Conservation (phyloP, 1,139 yeast species). For the Pichia sp. region DNA sequence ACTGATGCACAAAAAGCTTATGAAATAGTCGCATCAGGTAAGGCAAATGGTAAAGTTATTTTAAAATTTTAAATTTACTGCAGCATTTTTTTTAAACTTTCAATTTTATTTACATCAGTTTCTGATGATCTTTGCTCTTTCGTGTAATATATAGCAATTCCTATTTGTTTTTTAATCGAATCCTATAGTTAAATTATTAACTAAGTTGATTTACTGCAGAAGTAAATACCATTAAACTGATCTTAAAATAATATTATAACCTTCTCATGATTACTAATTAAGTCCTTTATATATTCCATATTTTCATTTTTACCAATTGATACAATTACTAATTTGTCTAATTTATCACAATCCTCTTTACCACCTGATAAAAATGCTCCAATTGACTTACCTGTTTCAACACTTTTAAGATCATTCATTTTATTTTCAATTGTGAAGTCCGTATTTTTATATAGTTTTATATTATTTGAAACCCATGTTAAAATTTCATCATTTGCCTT, state of each 20-base stretch:
- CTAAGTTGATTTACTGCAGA: neutral
- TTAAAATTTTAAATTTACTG: neutral
- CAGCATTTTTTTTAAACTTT: too few species aligned
- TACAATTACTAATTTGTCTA: conserved; percentile 22
- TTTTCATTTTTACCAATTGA: conserved; percentile 13
- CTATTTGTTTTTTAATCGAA: too few species aligned
- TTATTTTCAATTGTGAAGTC: conserved; percentile 4
- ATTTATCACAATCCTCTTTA: conserved; percentile 3
- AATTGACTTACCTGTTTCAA: conserved; percentile 1
- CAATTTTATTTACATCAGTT: too few species aligned
- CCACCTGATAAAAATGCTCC: conserved; percentile 10
- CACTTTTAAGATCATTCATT: neutral
- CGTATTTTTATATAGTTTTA: neutral
- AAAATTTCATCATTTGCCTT: conserved; percentile 8
- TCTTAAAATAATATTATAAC: conserved; percentile 21
- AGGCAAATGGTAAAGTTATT: conserved; percentile 60
- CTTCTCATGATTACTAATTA: conserved; percentile 21
- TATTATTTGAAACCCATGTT: conserved; percentile 6
- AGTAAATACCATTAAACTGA: neutral
- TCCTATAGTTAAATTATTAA: too few species aligned
- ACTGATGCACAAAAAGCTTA: conserved; percentile 44
- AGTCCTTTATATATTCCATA: conserved; percentile 13
- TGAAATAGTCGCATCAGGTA: conserved; percentile 39
- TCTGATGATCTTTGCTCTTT: too few species aligned
- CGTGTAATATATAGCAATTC: too few species aligned